Base-by-base conservation (phyloP, 257 asterid genomes). In the Solanum pimpinellifolium region DNA sequence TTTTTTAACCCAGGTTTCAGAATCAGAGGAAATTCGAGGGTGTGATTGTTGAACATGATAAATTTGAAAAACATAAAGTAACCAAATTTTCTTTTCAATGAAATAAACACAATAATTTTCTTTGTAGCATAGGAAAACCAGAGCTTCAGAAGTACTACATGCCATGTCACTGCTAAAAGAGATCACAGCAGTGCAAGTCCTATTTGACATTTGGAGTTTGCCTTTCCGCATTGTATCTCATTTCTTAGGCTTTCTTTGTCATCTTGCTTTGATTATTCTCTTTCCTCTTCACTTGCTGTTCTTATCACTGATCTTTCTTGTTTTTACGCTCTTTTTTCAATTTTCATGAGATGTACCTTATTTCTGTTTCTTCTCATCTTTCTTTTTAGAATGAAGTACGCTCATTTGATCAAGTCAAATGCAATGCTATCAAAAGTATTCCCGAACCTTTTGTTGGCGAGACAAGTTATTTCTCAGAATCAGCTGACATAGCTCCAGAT, bases 391-490 rank as follows among this genome's bases (percentile, higher is more conserved):
- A 91, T 89, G 94, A 93, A 86, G 86, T 52, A 89, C 87, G 60
- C 81, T 82, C 80, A 44, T 86, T 72, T 37, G 83, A 88, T 84
- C 89, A 90, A 76, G 77, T 78, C 87, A 87, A 82, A 87, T 80
- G 85, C 89, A 85, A 49, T 37, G 59, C 69, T 59, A 11, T 35
- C 73, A 74, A 52, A 88, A 56, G 66, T 88, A 92, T 94, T 69
- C 93, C 93, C 35, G 41, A 84, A 80, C 94, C 95, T 89, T 93
- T 93, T 89, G 91, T 87, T 87, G 91, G 91, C 39, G 95, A 93
- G 93, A 93, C 97, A 81, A 95, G 97, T 89, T 94, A 90, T 91
- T 90, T 95, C 70, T 93, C 98, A 76, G 98, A 95, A 90, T 94
- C 98, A 76, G 97, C 92, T 42, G 91, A 87, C 89, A 86, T 89